phyloP scores from a whole-genome alignment of 164 flowering plant genomes.

The Liquidambar formosana region DNA sequence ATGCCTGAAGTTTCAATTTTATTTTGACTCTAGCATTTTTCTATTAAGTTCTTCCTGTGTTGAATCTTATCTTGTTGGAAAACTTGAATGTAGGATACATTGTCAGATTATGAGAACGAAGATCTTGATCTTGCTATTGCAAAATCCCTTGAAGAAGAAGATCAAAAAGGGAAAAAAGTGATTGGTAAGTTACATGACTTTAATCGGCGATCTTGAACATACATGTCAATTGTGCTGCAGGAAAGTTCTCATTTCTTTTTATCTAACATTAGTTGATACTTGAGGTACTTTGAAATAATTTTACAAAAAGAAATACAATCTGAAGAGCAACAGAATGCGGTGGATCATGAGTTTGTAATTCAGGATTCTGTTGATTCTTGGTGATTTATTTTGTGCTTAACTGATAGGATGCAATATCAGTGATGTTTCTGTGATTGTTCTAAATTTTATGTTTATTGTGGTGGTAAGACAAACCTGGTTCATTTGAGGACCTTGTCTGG shows the following conservation, averaged over 20 bases:
- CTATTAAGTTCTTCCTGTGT: conserved; percentile 5
- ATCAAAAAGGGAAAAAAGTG: conserved; percentile 57
- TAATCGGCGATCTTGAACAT: not conserved
- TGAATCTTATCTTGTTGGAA: not conserved
- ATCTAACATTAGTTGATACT: not conserved
- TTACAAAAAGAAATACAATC: too few species aligned
- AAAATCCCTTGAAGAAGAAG: conserved; percentile 72
- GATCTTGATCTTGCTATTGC: conserved; percentile 88
- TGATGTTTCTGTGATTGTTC: too few species aligned
- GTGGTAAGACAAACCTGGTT: too few species aligned
- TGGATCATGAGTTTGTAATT: too few species aligned
- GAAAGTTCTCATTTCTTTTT: not conserved
- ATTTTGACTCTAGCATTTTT: not conserved
- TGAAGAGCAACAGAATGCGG: too few species aligned
- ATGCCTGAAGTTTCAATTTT: too few species aligned
- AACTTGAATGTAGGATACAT: conserved; percentile 50
- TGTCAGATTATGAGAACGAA: conserved; percentile 62
- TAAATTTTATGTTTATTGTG: too few species aligned
- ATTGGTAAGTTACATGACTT: conserved; percentile 43
- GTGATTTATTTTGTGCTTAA: too few species aligned
- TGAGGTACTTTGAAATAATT: not conserved
- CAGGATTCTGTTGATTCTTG: too few species aligned
- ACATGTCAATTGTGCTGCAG: not conserved
- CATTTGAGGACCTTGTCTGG: too few species aligned
- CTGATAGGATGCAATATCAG: too few species aligned